phyloP scores from a whole-genome alignment of 164 flowering plant genomes.

The Annona cherimola region DNA sequence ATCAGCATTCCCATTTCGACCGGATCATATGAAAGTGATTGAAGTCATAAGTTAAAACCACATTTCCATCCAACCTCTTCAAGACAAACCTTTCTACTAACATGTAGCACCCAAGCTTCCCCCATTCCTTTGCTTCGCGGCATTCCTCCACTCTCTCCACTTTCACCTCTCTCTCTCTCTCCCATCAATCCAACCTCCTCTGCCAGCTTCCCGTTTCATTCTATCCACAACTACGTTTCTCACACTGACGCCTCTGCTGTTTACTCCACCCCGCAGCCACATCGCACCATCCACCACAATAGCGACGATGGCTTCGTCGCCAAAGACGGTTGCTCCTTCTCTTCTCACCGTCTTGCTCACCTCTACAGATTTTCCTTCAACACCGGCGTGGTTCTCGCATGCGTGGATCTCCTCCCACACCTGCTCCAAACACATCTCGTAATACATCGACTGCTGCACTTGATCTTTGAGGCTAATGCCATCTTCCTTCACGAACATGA shows the following conservation, averaged over 20 bases:
- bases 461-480: constrained; percentile 25
- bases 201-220: constrained; percentile 19
- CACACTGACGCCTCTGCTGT: constrained; percentile 3
- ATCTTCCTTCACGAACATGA: constrained; percentile 18
- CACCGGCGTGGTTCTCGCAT: constrained; percentile 15
- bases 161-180: constrained; percentile 16
- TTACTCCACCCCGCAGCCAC: neutral
- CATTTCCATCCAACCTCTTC: constrained; percentile 49
- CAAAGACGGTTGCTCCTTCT: neutral
- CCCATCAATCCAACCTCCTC: constrained; percentile 36
- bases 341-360: constrained; percentile 1
- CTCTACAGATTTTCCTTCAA: constrained; percentile 9
- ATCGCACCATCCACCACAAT: constrained; percentile 3
- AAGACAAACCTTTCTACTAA: constrained; percentile 53
- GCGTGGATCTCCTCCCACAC: constrained; percentile 48
- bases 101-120: constrained; percentile 41
- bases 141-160: constrained; percentile 24
- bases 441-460: constrained; percentile 32
- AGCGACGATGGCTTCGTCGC: neutral
- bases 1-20: constrained; percentile 34
- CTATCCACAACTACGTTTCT: constrained; percentile 27
- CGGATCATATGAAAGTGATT: constrained; percentile 38
- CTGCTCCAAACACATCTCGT: constrained; percentile 54
- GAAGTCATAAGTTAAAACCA: constrained; percentile 38
- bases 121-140: constrained; percentile 24